Evolutionary conservation across 2,329 filamentous ascomycete genomes (phyloP).

Genomic region (Myrmaecium sp.): DNA sequence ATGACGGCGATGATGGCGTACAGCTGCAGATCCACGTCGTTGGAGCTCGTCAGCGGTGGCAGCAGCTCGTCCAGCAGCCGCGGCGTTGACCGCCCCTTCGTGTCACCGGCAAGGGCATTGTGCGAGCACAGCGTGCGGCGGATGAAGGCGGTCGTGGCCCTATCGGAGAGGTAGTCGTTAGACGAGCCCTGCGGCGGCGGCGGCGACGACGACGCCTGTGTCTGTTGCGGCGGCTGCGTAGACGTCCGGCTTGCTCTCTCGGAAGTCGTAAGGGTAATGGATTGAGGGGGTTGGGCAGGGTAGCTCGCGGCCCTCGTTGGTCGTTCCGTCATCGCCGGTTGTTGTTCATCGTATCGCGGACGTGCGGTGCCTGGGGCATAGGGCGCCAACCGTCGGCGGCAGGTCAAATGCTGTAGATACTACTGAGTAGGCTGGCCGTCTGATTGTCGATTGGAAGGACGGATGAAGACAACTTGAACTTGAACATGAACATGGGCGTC

Average conservation of each 20-base stretch:
- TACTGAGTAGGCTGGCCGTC: too few species aligned
- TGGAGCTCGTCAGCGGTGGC: slow-evolving; percentile 82
- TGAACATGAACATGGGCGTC: too few species aligned
- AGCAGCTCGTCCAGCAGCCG: slow-evolving; percentile 64
- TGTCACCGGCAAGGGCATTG: slow-evolving; percentile 27
- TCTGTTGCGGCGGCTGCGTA: slow-evolving; percentile 11
- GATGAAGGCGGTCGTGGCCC: slow-evolving; percentile 64
- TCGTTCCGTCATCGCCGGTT: slow-evolving; percentile 13
- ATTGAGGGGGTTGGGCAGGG: background rate
- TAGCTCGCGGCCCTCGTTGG: background rate
- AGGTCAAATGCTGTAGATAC: too few species aligned
- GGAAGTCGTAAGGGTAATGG: too few species aligned
- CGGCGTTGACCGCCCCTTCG: slow-evolving; percentile 40
- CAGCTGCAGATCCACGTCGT: slow-evolving; percentile 81
- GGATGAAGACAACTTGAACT: too few species aligned
- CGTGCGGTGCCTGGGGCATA: too few species aligned
- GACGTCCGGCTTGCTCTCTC: slow-evolving; percentile 11
- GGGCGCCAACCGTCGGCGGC: too few species aligned
- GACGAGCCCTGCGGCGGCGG: too few species aligned
- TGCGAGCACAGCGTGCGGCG: slow-evolving; percentile 72
- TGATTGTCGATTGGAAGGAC: too few species aligned
- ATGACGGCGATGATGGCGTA: slow-evolving; percentile 87
- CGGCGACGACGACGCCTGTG: slow-evolving; percentile 6
- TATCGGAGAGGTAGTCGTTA: slow-evolving; percentile 41
- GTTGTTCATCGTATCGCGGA: slow-evolving; percentile 9